Evolutionary conservation across 805 yeast species (phyloP).

Genomic region (Yueomyces sp.): DNA sequence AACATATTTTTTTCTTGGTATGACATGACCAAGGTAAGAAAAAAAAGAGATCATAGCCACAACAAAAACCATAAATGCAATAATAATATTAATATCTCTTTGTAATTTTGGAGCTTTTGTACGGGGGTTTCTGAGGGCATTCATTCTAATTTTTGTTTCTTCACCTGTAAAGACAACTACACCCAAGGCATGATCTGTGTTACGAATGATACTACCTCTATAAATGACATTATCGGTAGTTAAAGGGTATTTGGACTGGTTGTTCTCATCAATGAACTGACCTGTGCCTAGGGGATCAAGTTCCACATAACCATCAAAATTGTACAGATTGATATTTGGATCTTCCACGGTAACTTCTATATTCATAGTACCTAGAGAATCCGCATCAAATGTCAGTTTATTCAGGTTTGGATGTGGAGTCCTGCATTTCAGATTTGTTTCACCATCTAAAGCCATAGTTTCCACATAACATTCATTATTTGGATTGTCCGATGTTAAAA

Average conservation of each 20-base stretch:
- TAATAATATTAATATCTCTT: constrained; percentile 66
- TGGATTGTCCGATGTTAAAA: constrained; percentile 50
- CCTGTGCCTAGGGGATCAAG: constrained; percentile 9
- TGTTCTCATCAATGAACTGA: not conserved
- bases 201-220: constrained; percentile 81
- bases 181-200: constrained; percentile 64
- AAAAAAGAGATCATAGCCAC: constrained; percentile 66
- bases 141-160: constrained; percentile 92
- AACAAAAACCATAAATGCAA: constrained; percentile 73
- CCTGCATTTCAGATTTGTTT: constrained; percentile 75
- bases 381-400: constrained; percentile 34
- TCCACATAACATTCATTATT: constrained; percentile 67
- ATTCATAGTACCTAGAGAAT: constrained; percentile 34
- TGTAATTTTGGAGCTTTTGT: constrained; percentile 91
- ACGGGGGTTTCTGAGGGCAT: constrained; percentile 79
- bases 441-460: constrained; percentile 97
- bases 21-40: constrained; percentile 65
- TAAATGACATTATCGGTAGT: constrained; percentile 76
- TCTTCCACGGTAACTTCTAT: constrained; percentile 65
- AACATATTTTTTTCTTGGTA: constrained; percentile 29
- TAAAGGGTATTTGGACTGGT: constrained; percentile 36
- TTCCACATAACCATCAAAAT: constrained; percentile 68
- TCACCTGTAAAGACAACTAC: constrained; percentile 88
- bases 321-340: constrained; percentile 84
- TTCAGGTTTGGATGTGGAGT: constrained; percentile 54